Conservation (phyloP, 768 basidiomycete genomes). For the Suillus clintonianus region DNA sequence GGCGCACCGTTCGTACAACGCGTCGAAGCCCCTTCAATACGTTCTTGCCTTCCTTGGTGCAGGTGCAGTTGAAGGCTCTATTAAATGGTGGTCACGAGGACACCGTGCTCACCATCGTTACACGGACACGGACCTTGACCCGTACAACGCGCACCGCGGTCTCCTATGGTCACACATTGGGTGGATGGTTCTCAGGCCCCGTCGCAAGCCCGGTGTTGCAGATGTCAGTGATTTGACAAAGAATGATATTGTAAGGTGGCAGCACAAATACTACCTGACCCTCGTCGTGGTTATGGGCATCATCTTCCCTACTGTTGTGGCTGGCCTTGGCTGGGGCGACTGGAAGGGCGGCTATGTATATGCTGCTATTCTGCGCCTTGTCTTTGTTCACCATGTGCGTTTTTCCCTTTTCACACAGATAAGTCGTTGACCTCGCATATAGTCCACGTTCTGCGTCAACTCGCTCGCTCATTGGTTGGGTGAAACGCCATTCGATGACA, state of each 20-base stretch:
- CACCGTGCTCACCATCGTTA: conserved; percentile 98
- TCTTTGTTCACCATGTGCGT: conserved; percentile 87
- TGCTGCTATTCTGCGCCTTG: conserved; percentile 74
- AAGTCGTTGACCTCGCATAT: background rate
- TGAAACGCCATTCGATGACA: conserved; percentile 91
- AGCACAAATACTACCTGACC: conserved; percentile 76
- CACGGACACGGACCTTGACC: conserved; percentile 96
- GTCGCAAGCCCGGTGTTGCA: conserved; percentile 85
- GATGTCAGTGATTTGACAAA: conserved; percentile 86
- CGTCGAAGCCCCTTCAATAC: conserved; percentile 83
- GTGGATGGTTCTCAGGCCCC: conserved; percentile 93
- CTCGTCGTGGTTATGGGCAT: conserved; percentile 74
- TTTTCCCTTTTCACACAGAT: conserved; percentile 1
- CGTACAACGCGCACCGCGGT: conserved; percentile 91
- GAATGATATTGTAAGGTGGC: conserved; percentile 82
- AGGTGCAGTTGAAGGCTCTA: conserved; percentile 94
- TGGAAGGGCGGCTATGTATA: conserved; percentile 85
- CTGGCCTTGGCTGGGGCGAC: conserved; percentile 85
- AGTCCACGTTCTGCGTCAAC: conserved; percentile 97
- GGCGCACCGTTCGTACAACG: conserved; percentile 96
- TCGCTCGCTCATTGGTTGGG: conserved; percentile 97
- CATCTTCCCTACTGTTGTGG: conserved; percentile 72
- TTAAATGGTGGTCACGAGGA: conserved; percentile 98
- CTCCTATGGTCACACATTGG: conserved; percentile 86
- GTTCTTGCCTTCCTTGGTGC: conserved; percentile 81